Conservation (phyloP, 2,329 filamentous ascomycete genomes). For the Epichloe typhina region DNA sequence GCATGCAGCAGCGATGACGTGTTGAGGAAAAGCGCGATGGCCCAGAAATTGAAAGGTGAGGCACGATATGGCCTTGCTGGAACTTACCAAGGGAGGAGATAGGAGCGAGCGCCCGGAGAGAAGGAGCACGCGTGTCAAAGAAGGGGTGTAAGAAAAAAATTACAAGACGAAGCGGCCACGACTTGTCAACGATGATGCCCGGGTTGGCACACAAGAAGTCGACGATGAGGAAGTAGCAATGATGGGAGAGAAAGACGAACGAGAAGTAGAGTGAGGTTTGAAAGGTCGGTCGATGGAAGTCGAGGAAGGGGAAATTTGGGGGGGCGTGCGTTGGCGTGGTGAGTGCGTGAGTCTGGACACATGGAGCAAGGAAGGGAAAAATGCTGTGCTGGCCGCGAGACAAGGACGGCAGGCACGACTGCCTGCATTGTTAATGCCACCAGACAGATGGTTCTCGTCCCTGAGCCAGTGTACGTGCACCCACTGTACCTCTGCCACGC, state of each 20-base stretch:
- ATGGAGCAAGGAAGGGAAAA: constrained; percentile 16
- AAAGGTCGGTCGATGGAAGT: constrained; percentile 7
- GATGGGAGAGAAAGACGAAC: constrained; percentile 16
- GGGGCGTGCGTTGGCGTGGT: constrained; percentile 6
- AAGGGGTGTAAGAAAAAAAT: constrained; percentile 14
- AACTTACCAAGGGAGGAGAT: constrained; percentile 11
- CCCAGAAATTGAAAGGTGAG: not conserved
- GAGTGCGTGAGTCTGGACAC: constrained; percentile 6
- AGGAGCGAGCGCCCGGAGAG: constrained; percentile 6
- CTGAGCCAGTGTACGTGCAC: not conserved
- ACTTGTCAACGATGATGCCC: constrained; percentile 7
- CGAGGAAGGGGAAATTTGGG: constrained; percentile 15
- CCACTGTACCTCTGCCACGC: not conserved
- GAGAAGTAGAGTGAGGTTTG: constrained; percentile 10
- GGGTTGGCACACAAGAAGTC: constrained; percentile 5
- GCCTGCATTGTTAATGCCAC: not conserved
- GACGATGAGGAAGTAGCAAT: constrained; percentile 24
- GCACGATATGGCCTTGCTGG: constrained; percentile 3
- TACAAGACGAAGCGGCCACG: constrained; percentile 13
- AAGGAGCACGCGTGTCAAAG: constrained; percentile 22
- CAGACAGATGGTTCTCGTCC: not conserved
- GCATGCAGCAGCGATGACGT: not conserved
- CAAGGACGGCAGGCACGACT: constrained; percentile 3
- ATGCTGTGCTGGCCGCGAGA: constrained; percentile 17
- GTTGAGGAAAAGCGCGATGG: not conserved